Conservation (phyloP, 345 rosid species). For the Aegle marmelos region DNA sequence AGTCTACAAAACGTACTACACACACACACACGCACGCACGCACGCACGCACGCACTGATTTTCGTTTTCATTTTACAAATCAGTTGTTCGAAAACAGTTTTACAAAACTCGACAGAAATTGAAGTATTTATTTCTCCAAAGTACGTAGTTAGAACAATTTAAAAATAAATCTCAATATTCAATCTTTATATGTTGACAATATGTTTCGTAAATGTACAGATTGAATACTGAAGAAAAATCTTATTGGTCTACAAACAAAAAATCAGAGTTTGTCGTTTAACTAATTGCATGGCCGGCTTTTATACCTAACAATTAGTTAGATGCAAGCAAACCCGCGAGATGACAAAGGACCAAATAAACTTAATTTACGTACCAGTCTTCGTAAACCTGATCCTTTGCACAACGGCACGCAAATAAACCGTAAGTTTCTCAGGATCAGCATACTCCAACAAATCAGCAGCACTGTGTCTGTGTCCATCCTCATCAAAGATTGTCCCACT, state of each 20-base stretch:
- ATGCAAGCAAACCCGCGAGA: not conserved
- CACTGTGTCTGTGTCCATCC: constrained; percentile 69
- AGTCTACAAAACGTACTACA: not conserved
- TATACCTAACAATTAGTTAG: too few relatives aligned
- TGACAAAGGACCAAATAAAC: not conserved
- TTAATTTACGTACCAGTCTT: constrained; percentile 31
- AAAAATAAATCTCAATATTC: not conserved
- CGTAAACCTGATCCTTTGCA: constrained; percentile 50
- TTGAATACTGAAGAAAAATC: too few relatives aligned
- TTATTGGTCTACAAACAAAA: too few relatives aligned
- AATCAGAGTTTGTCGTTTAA: too few relatives aligned
- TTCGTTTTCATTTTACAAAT: not conserved
- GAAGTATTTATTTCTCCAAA: not conserved
- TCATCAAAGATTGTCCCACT: constrained; percentile 74
- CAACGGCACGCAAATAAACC: constrained; percentile 70
- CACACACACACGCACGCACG: too few relatives aligned
- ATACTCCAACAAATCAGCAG: constrained; percentile 74
- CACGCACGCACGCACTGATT: too few relatives aligned
- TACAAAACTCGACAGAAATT: not conserved
- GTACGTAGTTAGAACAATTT: too few relatives aligned
- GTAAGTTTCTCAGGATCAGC: constrained; percentile 42
- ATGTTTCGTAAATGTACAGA: too few relatives aligned
- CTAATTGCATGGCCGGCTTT: too few relatives aligned
- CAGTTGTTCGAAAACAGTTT: not conserved
- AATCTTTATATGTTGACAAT: not conserved